Conservation (phyloP, 2,329 filamentous ascomycete genomes). For the Aciculosporium take region DNA sequence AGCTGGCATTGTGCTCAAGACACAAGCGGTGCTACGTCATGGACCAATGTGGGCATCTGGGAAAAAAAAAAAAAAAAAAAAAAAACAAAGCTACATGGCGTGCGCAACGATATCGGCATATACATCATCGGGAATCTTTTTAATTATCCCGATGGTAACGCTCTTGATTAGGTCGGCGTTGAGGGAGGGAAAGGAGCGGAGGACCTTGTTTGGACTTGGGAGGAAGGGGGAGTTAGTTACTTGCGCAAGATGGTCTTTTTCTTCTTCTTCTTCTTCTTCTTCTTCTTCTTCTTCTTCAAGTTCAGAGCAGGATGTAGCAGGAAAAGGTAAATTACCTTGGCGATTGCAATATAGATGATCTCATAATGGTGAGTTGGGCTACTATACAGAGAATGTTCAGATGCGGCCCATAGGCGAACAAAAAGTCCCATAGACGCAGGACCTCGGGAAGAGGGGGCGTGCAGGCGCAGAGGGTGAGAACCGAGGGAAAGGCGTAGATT, state of each 20-base stretch:
- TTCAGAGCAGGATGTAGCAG: neutral
- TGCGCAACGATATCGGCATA: conserved; percentile 84
- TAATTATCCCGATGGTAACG: conserved; percentile 72
- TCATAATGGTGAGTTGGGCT: conserved; percentile 79
- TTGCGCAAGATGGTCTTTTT: too few relatives aligned
- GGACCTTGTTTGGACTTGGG: conserved; percentile 71
- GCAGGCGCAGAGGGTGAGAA: conserved; percentile 87
- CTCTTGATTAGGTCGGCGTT: conserved; percentile 74
- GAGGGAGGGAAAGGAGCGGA: conserved; percentile 75
- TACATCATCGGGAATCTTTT: conserved; percentile 78
- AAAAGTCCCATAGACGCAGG: conserved; percentile 85
- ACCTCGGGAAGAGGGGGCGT: conserved; percentile 92
- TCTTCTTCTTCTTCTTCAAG: neutral
- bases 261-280: neutral
- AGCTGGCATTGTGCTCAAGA: neutral
- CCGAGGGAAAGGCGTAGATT: conserved; percentile 91
- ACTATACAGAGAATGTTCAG: conserved; percentile 94
- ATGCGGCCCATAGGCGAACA: conserved; percentile 91
- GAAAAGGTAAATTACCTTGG: conserved; percentile 45
- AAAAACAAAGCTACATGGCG: conserved; percentile 41
- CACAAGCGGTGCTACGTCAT: too few relatives aligned
- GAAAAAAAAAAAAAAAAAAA: too few relatives aligned
- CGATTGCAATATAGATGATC: conserved; percentile 69
- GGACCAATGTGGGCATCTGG: too few relatives aligned
- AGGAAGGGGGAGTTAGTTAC: conserved; percentile 12